These are phyloP conservation scores for Fusarium keratoplasticum DNA, from an alignment of 2,329 filamentous ascomycete genomes.

Conservation along the genomic window DNA sequence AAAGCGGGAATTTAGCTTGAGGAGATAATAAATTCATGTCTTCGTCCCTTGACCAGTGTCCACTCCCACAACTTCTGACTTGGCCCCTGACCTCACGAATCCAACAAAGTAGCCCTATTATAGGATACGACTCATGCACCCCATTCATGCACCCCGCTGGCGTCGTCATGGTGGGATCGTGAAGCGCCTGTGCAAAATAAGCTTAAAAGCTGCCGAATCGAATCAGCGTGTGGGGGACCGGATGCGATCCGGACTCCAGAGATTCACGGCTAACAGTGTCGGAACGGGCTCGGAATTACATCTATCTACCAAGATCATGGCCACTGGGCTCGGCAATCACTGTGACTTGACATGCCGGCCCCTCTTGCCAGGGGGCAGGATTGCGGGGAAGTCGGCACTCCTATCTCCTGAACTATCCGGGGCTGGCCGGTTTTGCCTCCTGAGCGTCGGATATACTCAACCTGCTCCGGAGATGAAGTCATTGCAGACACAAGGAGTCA, in stretches of 20 bases:
- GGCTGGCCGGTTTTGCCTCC: too few species aligned
- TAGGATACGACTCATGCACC: neutral
- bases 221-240: neutral
- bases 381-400: too few species aligned
- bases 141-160: neutral
- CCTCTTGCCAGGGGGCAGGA: too few species aligned
- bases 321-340: neutral
- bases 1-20: too few species aligned
- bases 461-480: too few species aligned
- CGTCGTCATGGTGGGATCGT: neutral
- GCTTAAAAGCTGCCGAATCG: neutral
- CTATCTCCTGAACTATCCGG: too few species aligned
- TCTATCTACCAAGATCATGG: neutral
- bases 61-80: neutral
- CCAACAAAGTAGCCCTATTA: neutral
- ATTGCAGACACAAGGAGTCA: too few species aligned
- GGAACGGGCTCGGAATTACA: neutral
- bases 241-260: neutral
- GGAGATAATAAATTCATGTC: too few species aligned
- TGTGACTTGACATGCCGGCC: neutral
- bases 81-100: neutral
- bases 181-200: neutral
- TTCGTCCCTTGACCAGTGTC: too few species aligned
- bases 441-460: too few species aligned
- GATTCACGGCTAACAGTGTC: neutral